A percentile compares a stretch with the other conserved stretches of the same genome.
These are phyloP conservation scores for Phlyctochytrium bullatum DNA, from an alignment of 192 early-diverging fungal species.

Conservation along the genomic window DNA sequence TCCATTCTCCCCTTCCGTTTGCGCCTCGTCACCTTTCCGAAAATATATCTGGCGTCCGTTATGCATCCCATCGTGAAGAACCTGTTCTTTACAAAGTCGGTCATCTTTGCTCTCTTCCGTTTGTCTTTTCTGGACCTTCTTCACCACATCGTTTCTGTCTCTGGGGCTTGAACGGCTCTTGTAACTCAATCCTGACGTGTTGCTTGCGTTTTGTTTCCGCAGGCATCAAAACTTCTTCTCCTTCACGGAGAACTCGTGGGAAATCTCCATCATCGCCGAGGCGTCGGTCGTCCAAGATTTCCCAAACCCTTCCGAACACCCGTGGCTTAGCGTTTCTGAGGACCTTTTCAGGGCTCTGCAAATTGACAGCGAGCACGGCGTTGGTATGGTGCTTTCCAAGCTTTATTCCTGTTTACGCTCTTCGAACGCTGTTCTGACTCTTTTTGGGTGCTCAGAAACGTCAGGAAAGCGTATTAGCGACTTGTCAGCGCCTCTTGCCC, in stretches of 20 bases:
- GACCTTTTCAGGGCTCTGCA: constrained; percentile 66
- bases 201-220: background rate
- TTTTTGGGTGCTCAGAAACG: constrained; percentile 47
- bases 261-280: constrained; percentile 65
- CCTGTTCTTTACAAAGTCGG: constrained; percentile 53
- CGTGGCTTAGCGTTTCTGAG: constrained; percentile 46
- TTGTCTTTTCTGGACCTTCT: constrained; percentile 17
- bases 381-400: constrained; percentile 3
- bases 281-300: constrained; percentile 58
- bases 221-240: constrained; percentile 55
- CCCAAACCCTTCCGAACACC: constrained; percentile 23
- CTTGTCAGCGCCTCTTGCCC: constrained; percentile 51
- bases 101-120: background rate
- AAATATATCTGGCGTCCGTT: constrained; percentile 43
- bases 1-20: constrained; percentile 58
- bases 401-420: background rate
- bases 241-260: constrained; percentile 67
- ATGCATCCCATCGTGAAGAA: constrained; percentile 63
- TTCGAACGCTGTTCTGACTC: background rate
- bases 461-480: constrained; percentile 64
- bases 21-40: constrained; percentile 60
- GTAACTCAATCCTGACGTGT: background rate
- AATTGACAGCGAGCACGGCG: constrained; percentile 54
- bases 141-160: no score
- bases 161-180: no score